Evolutionary conservation across 75 land plant species (phyloP).

Genomic region (Pinus albicaulis): DNA sequence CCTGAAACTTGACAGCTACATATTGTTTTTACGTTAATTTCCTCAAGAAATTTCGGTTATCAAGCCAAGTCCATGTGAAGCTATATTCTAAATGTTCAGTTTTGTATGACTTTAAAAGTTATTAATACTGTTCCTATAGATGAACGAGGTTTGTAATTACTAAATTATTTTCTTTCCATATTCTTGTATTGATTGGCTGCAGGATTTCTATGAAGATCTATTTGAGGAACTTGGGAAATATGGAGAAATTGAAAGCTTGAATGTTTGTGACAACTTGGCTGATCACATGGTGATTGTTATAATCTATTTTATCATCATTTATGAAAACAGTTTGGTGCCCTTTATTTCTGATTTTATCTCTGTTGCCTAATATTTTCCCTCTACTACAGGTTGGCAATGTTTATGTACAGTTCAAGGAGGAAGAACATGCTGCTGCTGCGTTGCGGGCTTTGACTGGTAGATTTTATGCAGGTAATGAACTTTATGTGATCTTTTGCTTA

Average conservation of each 20-base stretch:
- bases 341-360: not conserved
- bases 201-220: slow-evolving; percentile 74
- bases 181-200: not conserved
- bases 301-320: not conserved
- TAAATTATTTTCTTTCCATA: not conserved
- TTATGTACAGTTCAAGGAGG: slow-evolving; percentile 70
- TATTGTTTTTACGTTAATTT: not conserved
- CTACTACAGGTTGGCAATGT: slow-evolving; percentile 62
- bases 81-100: not conserved
- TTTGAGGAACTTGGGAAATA: slow-evolving; percentile 77
- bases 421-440: slow-evolving; percentile 65
- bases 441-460: slow-evolving; percentile 51
- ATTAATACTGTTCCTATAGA: too few relatives aligned
- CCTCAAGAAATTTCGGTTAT: too few relatives aligned
- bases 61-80: not conserved
- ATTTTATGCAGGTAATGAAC: too few relatives aligned
- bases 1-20: not conserved
- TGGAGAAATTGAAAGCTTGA: slow-evolving; percentile 67
- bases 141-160: too few relatives aligned
- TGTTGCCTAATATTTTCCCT: not conserved
- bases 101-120: too few relatives aligned
- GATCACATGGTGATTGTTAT: slow-evolving; percentile 53
- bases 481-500: too few relatives aligned
- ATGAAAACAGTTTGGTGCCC: not conserved
- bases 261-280: slow-evolving; percentile 69